Conservation (phyloP, 257 asterid species). For the Lavandula angustifolia region DNA sequence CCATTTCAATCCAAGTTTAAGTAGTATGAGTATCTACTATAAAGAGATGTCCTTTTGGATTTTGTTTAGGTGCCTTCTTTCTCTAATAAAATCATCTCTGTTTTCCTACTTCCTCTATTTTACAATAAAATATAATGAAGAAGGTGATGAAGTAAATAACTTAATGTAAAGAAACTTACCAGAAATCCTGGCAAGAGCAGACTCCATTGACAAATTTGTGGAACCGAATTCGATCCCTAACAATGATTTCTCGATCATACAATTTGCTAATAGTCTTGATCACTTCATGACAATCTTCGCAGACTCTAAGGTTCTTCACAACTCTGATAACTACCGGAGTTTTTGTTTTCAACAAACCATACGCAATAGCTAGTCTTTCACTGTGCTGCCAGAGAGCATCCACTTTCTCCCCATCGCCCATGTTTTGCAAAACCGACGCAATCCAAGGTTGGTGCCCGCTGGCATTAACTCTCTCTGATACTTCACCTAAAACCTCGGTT, state of each 20-base stretch:
- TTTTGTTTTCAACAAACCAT: conserved; percentile 62
- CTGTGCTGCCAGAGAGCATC: conserved; percentile 70
- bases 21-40: neutral
- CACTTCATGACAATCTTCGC: conserved; percentile 71
- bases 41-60: neutral
- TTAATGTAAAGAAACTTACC: conserved; percentile 38
- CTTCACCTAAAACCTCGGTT: conserved; percentile 38
- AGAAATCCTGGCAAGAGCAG: conserved; percentile 67
- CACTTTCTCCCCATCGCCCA: conserved; percentile 54
- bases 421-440: conserved; percentile 48
- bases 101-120: neutral
- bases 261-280: conserved; percentile 56
- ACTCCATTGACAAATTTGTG: conserved; percentile 57
- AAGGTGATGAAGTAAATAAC: conserved; percentile 8
- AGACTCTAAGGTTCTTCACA: conserved; percentile 62
- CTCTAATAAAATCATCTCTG: conserved; percentile 21
- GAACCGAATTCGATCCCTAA: conserved; percentile 64
- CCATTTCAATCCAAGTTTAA: conserved; percentile 51
- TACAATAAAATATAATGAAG: neutral
- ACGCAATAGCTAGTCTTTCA: conserved; percentile 68
- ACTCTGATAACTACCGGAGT: conserved; percentile 53
- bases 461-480: conserved; percentile 45
- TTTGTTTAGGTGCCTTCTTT: conserved; percentile 1
- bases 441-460: conserved; percentile 69
- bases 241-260: conserved; percentile 63